Percentiles rank a stretch among this genome's conserved stretches.
Conservation (phyloP, 2,329 filamentous ascomycete genomes). For the Alternaria rosae region DNA sequence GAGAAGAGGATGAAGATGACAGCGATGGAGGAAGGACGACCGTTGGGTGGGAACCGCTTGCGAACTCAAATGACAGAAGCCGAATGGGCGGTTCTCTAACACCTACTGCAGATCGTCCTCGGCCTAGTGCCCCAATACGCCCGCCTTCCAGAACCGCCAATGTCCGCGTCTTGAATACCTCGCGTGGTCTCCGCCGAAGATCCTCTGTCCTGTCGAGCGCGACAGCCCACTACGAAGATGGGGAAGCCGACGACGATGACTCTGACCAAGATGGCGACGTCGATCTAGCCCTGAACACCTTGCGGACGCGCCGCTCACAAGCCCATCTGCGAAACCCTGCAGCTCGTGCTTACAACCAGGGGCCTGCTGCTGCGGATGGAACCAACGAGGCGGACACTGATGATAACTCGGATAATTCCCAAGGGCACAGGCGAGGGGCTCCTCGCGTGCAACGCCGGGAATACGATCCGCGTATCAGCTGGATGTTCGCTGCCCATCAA, state of each 20-base stretch:
- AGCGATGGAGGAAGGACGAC: conserved; percentile 55
- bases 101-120: conserved; percentile 56
- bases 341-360: conserved; percentile 37
- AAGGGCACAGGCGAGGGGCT: conserved; percentile 32
- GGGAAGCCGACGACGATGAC: conserved; percentile 53
- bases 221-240: conserved; percentile 50
- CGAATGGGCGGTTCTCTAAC: conserved; percentile 56
- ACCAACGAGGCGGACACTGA: conserved; percentile 46
- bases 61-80: conserved; percentile 55
- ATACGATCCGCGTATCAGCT: conserved; percentile 52
- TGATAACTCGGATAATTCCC: conserved; percentile 52
- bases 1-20: conserved; percentile 48
- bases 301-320: conserved; percentile 47
- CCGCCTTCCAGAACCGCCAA: conserved; percentile 49
- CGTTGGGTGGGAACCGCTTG: conserved; percentile 55
- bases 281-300: conserved; percentile 44
- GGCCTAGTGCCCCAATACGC: conserved; percentile 50
- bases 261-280: conserved; percentile 51
- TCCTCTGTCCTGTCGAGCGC: conserved; percentile 47
- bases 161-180: conserved; percentile 42
- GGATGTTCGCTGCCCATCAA: conserved; percentile 53
- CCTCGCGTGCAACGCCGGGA: conserved; percentile 41
- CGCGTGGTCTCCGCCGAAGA: conserved; percentile 50
- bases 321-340: conserved; percentile 42
- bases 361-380: conserved; percentile 29